Evolutionary conservation across 768 basidiomycete species (phyloP).

Genomic region (Myochromella boudieri): DNA sequence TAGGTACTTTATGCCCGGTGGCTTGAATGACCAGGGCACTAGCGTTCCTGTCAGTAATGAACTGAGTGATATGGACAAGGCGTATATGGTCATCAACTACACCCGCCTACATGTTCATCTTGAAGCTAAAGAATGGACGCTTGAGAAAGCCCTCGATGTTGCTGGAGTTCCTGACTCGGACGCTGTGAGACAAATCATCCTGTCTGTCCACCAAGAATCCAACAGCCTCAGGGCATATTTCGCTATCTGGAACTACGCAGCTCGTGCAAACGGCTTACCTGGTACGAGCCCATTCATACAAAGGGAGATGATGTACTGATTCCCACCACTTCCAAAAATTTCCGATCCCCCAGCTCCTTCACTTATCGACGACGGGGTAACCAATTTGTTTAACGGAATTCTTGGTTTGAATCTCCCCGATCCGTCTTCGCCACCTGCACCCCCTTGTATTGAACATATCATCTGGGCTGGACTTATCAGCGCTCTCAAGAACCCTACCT

Average conservation of each 20-base stretch:
- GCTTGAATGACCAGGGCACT: background rate
- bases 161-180: background rate
- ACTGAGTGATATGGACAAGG: conserved; percentile 9
- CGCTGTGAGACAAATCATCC: background rate
- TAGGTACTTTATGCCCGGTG: conserved; percentile 11
- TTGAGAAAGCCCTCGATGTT: conserved; percentile 6
- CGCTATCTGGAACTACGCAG: conserved; percentile 2
- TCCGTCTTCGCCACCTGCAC: no score
- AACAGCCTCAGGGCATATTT: background rate
- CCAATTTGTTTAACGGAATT: no score
- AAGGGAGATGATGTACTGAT: background rate
- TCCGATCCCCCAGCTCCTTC: no score
- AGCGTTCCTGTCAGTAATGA: conserved; percentile 4
- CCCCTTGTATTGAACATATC: no score
- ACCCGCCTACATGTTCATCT: conserved; percentile 1
- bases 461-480: conserved; percentile 1
- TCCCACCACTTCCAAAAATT: no score
- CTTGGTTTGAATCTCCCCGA: no score
- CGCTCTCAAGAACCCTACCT: conserved; percentile 3
- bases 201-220: background rate
- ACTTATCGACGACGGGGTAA: no score
- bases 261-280: background rate
- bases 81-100: conserved; percentile 11
- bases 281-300: background rate
- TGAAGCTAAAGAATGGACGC: conserved; percentile 4